Percentiles rank a stretch among this genome's conserved stretches.
Conservation (phyloP, 2,329 filamentous ascomycete genomes). For the Fusarium buxicola region DNA sequence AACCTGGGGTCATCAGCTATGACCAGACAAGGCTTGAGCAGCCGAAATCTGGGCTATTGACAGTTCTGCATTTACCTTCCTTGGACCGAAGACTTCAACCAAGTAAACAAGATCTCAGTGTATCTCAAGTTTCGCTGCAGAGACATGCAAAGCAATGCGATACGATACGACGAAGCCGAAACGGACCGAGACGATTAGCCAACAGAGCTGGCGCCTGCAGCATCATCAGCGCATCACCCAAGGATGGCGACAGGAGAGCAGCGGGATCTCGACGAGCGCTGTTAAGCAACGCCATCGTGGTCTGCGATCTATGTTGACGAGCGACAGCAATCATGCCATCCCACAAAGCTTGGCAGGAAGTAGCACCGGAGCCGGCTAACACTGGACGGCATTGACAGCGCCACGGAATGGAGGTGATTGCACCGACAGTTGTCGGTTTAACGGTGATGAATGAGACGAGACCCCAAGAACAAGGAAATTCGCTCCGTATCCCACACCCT, state of each 20-base stretch:
- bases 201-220: slow-evolving; percentile 24
- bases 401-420: slow-evolving; percentile 23
- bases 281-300: slow-evolving; percentile 14
- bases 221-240: slow-evolving; percentile 7
- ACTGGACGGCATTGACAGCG: slow-evolving; percentile 15
- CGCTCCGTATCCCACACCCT: slow-evolving; percentile 23
- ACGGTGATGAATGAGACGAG: slow-evolving; percentile 26
- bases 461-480: slow-evolving; percentile 28
- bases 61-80: background rate
- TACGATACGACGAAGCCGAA: slow-evolving; percentile 31
- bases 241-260: slow-evolving; percentile 16
- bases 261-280: slow-evolving; percentile 8
- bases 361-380: slow-evolving; percentile 9
- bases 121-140: slow-evolving; percentile 17
- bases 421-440: slow-evolving; percentile 20
- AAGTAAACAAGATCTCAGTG: slow-evolving; percentile 4
- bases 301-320: slow-evolving; percentile 12
- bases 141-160: slow-evolving; percentile 23
- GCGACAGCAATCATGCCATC: slow-evolving; percentile 20
- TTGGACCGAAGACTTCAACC: background rate
- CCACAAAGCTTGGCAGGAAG: slow-evolving; percentile 14
- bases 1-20: background rate
- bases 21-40: background rate
- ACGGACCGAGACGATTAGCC: slow-evolving; percentile 35
- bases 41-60: background rate